Percentiles rank a stretch among this genome's conserved stretches.
Evolutionary conservation across 2,329 filamentous ascomycete genomes (phyloP).

Genomic region (Magnaporthiopsis poae): DNA sequence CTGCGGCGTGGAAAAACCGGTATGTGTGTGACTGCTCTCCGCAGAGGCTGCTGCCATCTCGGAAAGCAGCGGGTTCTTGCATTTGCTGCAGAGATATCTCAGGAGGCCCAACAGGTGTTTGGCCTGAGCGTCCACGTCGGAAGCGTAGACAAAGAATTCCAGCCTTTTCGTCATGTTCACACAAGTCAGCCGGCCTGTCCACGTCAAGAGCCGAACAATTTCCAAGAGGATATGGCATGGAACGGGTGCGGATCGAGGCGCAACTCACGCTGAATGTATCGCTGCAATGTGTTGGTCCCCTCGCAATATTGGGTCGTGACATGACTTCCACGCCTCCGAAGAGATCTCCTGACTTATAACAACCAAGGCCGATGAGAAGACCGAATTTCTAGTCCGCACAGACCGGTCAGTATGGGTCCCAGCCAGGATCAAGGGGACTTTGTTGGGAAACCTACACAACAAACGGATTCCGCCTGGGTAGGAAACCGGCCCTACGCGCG

Average conservation of each 20-base stretch:
- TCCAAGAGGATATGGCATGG: too few relatives aligned
- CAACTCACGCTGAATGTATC: slow-evolving; percentile 1
- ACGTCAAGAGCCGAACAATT: background rate
- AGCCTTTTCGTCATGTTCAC: background rate
- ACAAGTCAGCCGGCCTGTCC: background rate
- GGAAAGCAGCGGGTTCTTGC: slow-evolving; percentile 3
- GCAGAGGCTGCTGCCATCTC: background rate
- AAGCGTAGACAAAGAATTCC: background rate
- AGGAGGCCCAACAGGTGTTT: slow-evolving; percentile 2
- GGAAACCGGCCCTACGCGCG: slow-evolving; percentile 32
- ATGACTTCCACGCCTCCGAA: background rate
- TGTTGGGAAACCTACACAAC: slow-evolving; percentile 36
- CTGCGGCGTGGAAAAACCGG: background rate
- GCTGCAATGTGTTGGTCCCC: slow-evolving; percentile 1
- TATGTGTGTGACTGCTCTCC: background rate
- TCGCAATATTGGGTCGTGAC: slow-evolving; percentile 3
- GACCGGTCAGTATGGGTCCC: background rate
- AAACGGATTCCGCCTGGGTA: slow-evolving; percentile 45
- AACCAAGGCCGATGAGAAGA: slow-evolving; percentile 45
- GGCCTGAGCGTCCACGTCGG: slow-evolving; percentile 2
- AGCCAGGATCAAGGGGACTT: background rate
- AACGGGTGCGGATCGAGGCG: background rate
- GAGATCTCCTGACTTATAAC: slow-evolving; percentile 42
- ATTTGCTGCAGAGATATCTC: slow-evolving; percentile 7
- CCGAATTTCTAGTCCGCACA: slow-evolving; percentile 35